A percentile compares a stretch with the other conserved stretches of the same genome.
Conservation (phyloP, 2,329 filamentous ascomycete genomes). For the Clonostachys rhizophaga region DNA sequence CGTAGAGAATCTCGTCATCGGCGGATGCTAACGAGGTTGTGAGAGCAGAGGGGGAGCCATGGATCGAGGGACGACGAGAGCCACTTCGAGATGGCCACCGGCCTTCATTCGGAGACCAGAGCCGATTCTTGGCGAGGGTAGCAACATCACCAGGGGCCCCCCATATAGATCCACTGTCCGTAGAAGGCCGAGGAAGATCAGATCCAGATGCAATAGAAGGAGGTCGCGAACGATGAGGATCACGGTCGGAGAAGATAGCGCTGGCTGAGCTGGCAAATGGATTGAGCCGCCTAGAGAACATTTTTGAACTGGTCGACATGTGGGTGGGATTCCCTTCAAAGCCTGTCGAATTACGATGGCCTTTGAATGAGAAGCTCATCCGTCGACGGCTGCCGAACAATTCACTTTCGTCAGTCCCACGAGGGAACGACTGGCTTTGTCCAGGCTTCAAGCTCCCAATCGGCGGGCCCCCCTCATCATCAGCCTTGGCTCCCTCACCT, state of each 20-base stretch:
- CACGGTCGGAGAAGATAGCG: conserved; percentile 46
- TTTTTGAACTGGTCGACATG: conserved; percentile 19
- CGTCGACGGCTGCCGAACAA: conserved; percentile 47
- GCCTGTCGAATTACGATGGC: conserved; percentile 41
- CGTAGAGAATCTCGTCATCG: conserved; percentile 59
- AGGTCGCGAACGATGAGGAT: conserved; percentile 58
- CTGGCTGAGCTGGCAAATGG: conserved; percentile 45
- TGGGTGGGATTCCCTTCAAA: conserved; percentile 31
- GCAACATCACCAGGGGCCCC: conserved; percentile 46
- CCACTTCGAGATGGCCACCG: conserved; percentile 5
- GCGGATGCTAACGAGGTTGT: conserved; percentile 59
- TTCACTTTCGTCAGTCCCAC: conserved; percentile 52
- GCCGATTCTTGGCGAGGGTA: conserved; percentile 46
- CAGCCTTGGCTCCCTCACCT: conserved; percentile 55
- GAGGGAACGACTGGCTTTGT: conserved; percentile 75
- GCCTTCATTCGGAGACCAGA: conserved; percentile 56
- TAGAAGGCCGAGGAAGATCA: conserved; percentile 72
- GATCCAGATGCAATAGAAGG: conserved; percentile 60
- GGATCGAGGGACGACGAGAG: conserved; percentile 52
- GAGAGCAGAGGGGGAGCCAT: conserved; percentile 64
- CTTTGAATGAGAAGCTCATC: conserved; percentile 58
- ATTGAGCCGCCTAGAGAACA: conserved; percentile 30
- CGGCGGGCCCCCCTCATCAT: conserved; percentile 46
- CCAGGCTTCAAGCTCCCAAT: conserved; percentile 65
- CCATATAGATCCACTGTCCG: conserved; percentile 73